Base-by-base conservation (phyloP, 805 yeast species). In the Wickerhamomyces ciferrii region DNA sequence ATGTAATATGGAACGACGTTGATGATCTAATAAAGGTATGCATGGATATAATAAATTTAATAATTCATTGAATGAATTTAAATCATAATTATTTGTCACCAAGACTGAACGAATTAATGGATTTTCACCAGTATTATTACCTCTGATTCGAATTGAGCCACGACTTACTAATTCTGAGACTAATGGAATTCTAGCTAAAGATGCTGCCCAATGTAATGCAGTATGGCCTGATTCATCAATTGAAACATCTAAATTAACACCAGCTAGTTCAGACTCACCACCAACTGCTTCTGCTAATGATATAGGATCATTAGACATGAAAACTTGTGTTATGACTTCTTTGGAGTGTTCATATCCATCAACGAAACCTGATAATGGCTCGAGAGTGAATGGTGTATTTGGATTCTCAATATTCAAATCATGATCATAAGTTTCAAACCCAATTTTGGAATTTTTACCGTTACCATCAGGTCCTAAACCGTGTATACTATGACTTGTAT, bases 151-250 rank as follows among this genome's bases (percentile, higher is more conserved):
- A 50, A 78, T 76, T 1, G 95, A 83, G 14, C 88, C 87, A 39
- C 75, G 71, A 36, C 76, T 69, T 27, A 94, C 84, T 15, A 88
- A 72, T 36, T 82, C 82, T 39, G 71, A 78, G 3, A 89, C 92
- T 43, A 91, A 72, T 3, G 80, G 69, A 2, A 83, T 66, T 48
- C 88, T 80, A 0, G 96, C 98, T 62, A 94, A 74, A 0, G 97
- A 87, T 15, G 97, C 83, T 4, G 97, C 95, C 95, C 98, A 87
- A 65, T 94, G 99, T 47, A 94, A 72, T 0, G 96, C 89, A 0
- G 96, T 85, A 60, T 94, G 94, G 0, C 98, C 97, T 48, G 84
- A 80, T 55, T 87, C 95, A 65, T 95, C 99, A 40, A 95, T 87
- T 1, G 97, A 83, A 31, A 89, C 87, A 58, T 89, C 94, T 43